A percentile compares a stretch with the other conserved stretches of the same genome.
Evolutionary conservation across 352 stramenopile genomes (phyloP).

Genomic region (Phytophthora fragariaefolia): DNA sequence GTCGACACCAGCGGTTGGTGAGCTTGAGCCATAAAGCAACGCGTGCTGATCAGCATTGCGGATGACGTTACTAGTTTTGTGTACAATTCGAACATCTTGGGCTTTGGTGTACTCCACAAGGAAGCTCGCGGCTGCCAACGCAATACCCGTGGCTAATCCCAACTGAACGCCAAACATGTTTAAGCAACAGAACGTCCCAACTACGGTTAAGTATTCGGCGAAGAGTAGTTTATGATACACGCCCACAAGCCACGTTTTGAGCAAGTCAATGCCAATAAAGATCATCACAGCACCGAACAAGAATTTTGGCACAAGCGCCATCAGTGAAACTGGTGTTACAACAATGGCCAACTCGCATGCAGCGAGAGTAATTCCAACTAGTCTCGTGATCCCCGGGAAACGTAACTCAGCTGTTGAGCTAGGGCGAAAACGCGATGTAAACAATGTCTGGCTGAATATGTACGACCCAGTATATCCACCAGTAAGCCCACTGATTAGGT

Average conservation of each 20-base stretch:
- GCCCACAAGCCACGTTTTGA: constrained; percentile 81
- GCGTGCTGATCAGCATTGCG: constrained; percentile 68
- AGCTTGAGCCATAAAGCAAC: constrained; percentile 46
- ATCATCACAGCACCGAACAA: constrained; percentile 98
- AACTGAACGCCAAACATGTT: constrained; percentile 92
- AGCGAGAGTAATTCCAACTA: constrained; percentile 70
- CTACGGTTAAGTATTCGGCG: constrained; percentile 90
- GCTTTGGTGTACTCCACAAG: constrained; percentile 83
- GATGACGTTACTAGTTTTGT: constrained; percentile 73
- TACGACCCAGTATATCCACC: constrained; percentile 92
- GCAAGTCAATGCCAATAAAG: constrained; percentile 96
- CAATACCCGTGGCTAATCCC: constrained; percentile 65
- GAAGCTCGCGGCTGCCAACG: constrained; percentile 71
- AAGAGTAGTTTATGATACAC: constrained; percentile 67
- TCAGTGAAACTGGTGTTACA: constrained; percentile 89
- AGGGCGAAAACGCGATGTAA: constrained; percentile 75
- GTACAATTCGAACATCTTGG: constrained; percentile 60
- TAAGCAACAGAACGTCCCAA: constrained; percentile 93
- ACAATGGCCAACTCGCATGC: constrained; percentile 65
- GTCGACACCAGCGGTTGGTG: constrained; percentile 6
- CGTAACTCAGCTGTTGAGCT: constrained; percentile 37
- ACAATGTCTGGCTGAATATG: constrained; percentile 95
- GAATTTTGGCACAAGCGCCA: constrained; percentile 94
- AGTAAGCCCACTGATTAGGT: constrained; percentile 87
- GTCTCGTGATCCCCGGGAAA: constrained; percentile 58